Percentiles rank a stretch among this genome's conserved stretches.
These are phyloP conservation scores for Posidonia australis DNA, from an alignment of 106 monocot species.

Conservation along the genomic window DNA sequence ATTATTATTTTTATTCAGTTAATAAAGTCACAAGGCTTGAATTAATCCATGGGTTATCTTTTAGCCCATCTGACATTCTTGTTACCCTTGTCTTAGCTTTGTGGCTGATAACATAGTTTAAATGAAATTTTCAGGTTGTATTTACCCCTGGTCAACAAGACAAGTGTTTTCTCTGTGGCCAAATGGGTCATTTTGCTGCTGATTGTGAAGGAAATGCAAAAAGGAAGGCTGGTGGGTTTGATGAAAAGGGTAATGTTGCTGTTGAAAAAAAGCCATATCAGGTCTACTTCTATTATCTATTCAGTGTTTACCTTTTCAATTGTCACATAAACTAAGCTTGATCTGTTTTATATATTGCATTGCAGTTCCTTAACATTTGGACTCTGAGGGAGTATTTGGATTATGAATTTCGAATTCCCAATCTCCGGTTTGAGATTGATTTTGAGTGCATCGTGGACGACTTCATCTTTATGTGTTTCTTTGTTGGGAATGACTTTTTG, in stretches of 20 bases:
- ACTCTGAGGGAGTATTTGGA: conserved; percentile 87
- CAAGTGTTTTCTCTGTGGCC: conserved; percentile 94
- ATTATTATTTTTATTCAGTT: too few species aligned
- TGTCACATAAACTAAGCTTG: background rate
- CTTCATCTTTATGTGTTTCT: conserved; percentile 62
- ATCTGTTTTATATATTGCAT: conserved; percentile 2
- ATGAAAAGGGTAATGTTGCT: conserved; percentile 59
- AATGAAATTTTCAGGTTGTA: conserved; percentile 62
- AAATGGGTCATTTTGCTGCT: conserved; percentile 94
- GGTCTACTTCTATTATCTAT: conserved; percentile 31
- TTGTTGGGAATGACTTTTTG: conserved; percentile 97
- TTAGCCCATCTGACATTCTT: too few species aligned
- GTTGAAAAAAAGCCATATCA: conserved; percentile 83
- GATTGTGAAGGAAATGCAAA: conserved; percentile 88
- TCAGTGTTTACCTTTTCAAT: background rate
- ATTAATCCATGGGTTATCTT: too few species aligned
- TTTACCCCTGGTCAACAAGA: conserved; percentile 96
- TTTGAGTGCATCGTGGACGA: conserved; percentile 94
- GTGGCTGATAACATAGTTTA: background rate
- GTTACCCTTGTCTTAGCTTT: background rate
- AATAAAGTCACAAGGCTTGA: too few species aligned
- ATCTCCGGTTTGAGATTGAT: conserved; percentile 71
- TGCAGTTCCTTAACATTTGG: conserved; percentile 98
- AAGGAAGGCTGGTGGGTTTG: conserved; percentile 84
- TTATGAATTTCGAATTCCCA: conserved; percentile 80